These are phyloP conservation scores for Flagelloscypha sp. DNA, from an alignment of 768 basidiomycete genomes.

Conservation along the genomic window DNA sequence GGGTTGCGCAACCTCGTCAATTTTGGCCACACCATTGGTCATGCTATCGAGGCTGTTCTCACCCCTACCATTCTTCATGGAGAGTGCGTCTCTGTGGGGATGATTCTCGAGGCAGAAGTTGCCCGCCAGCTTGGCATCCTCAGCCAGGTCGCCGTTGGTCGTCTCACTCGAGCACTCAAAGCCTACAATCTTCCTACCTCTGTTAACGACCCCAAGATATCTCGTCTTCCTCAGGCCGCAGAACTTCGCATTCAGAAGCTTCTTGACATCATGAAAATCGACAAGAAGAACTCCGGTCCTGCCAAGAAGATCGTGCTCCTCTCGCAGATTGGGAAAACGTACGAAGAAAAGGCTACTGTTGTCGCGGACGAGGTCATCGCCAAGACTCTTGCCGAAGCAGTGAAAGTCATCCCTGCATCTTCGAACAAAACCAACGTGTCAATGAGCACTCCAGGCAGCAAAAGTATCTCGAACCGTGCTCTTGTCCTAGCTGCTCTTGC, in stretches of 20 bases:
- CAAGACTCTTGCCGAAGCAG: conserved; percentile 75
- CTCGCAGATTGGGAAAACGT: conserved; percentile 83
- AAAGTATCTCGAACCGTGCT: conserved; percentile 93
- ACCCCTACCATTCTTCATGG: conserved; percentile 93
- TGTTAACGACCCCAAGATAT: conserved; percentile 69
- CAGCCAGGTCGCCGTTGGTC: conserved; percentile 85
- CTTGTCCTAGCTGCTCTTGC: conserved; percentile 90
- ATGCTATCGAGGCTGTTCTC: conserved; percentile 94
- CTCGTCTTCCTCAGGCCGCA: conserved; percentile 59
- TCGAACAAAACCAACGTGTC: conserved; percentile 50
- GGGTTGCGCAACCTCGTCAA: conserved; percentile 98
- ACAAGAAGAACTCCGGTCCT: conserved; percentile 94
- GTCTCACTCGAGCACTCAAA: conserved; percentile 79
- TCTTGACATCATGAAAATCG: conserved; percentile 89
- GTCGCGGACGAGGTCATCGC: conserved; percentile 76
- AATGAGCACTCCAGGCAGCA: conserved; percentile 93
- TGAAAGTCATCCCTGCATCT: conserved; percentile 59
- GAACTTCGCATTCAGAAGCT: conserved; percentile 72
- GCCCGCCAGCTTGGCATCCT: conserved; percentile 83
- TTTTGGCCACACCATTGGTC: conserved; percentile 97
- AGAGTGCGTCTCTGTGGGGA: conserved; percentile 92
- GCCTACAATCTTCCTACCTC: conserved; percentile 88
- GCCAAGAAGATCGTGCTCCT: conserved; percentile 94
- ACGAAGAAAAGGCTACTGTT: conserved; percentile 84
- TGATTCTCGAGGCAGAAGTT: conserved; percentile 94